Base-by-base conservation (phyloP, 2,329 filamentous ascomycete species). In the Aspergillus cejpii region DNA sequence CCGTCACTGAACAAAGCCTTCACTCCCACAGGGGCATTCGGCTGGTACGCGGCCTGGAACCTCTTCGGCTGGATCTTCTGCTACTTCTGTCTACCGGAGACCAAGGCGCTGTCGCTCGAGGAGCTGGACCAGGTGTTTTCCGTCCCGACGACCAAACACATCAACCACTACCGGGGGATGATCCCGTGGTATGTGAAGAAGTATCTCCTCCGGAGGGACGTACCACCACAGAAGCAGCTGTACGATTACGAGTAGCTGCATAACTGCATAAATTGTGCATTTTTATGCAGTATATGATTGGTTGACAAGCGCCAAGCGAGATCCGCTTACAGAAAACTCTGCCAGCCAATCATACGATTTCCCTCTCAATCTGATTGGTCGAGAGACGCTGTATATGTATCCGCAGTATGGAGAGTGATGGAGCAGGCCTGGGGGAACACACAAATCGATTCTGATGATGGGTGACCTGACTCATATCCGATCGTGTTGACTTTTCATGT, bases 1-100 rank as follows among this genome's bases (percentile, higher is more conserved):
- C 75, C 75, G 0, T 63, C 66, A 3, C 62, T 79, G 0, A 56
- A 70, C 3, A 59, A 56, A 0, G 68, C 74, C 0, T 78, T 78
- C 52, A 72, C 68, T 1, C 68, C 73, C 0, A 73, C 74, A 20
- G 76, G 76, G 3, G 76, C 75, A 0, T 79, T 80, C 53, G 73
- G 69, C 5, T 80, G 76, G 72, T 79, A 79, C 52, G 77, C 76
- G 0, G 73, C 64, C 0, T 74, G 75, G 68, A 78, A 77, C 57
- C 50, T 78, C n/a, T 63, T 76, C 17, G 74, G 74, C 3, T 78
- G 73, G 66, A 50, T 75, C 45, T 60, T 77, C 39, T 72, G 77
- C 12, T 61, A 77, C 46, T 57, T 76, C 11, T 77, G 76, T 54
- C 59, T 78, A 34, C 74, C 73, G 0, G 74, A 78, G 54, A 74